Conservation (phyloP, 768 basidiomycete genomes). For the Leccinum rimulosum region DNA sequence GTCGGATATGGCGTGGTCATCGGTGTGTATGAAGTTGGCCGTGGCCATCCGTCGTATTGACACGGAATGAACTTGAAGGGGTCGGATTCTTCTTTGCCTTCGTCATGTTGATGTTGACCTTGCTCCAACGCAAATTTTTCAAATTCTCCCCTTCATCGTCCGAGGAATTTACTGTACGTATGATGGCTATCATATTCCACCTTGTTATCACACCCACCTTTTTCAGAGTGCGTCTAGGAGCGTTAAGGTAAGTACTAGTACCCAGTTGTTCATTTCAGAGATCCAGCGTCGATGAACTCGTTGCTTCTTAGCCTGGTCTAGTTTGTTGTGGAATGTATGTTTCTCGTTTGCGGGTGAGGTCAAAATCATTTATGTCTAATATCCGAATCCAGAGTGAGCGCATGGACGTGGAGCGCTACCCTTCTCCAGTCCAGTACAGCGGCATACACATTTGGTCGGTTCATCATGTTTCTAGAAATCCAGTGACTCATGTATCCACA, state of each 20-base stretch:
- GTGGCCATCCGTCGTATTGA: background rate
- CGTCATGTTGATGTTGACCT: conserved; percentile 45
- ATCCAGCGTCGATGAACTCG: background rate
- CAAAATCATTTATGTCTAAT: background rate
- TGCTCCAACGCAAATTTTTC: conserved; percentile 46
- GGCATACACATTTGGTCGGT: conserved; percentile 44
- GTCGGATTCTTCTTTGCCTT: conserved; percentile 51
- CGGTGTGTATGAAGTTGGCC: conserved; percentile 28
- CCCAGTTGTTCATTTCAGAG: background rate
- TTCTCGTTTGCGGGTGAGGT: background rate
- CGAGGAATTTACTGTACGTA: conserved; percentile 47
- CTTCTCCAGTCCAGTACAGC: conserved; percentile 53
- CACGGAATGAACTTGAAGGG: conserved; percentile 25
- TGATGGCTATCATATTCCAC: background rate
- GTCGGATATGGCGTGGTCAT: conserved; percentile 51
- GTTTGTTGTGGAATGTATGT: conserved; percentile 49
- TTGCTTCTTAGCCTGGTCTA: conserved; percentile 40
- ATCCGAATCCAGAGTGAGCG: conserved; percentile 39
- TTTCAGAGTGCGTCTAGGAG: conserved; percentile 44
- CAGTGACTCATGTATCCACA: conserved; percentile 6
- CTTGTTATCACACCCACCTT: background rate
- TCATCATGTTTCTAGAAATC: background rate
- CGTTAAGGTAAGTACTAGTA: conserved; percentile 35
- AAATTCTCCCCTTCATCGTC: conserved; percentile 44
- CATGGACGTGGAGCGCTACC: conserved; percentile 59